Conservation (phyloP, 257 asterid species). For the Solanum paucissectum region DNA sequence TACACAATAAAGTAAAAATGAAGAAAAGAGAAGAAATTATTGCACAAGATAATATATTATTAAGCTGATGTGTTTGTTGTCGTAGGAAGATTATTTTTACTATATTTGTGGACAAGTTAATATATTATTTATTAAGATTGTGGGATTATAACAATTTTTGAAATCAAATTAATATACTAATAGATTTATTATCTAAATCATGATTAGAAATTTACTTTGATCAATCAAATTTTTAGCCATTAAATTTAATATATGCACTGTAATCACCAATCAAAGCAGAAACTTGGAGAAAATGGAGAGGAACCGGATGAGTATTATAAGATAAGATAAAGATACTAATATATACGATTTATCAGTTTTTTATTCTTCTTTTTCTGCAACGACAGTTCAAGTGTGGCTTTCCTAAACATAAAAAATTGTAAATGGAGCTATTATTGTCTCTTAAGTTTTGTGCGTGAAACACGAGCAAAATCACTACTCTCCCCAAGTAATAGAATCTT, state of each 20-base stretch:
- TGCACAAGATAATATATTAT: not conserved
- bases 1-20: not conserved
- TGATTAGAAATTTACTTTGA: not conserved
- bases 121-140: no score
- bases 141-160: not conserved
- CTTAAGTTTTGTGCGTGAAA: not conserved
- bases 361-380: not conserved
- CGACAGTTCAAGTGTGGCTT: not conserved
- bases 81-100: no score
- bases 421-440: not conserved
- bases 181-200: no score
- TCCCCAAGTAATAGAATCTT: not conserved
- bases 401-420: not conserved
- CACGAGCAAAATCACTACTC: not conserved
- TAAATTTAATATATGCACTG: not conserved
- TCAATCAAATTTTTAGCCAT: no score
- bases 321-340: no score
- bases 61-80: not conserved
- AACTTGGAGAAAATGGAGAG: not conserved
- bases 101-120: no score
- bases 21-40: not conserved
- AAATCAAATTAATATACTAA: not conserved
- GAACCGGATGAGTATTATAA: not conserved
- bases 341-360: not conserved
- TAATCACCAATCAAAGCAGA: no score